Percentiles rank a stretch among this genome's conserved stretches.
Evolutionary conservation across 495 filamentous ascomycete species (phyloP).

Genomic region (Hyaloscypha variabilis): DNA sequence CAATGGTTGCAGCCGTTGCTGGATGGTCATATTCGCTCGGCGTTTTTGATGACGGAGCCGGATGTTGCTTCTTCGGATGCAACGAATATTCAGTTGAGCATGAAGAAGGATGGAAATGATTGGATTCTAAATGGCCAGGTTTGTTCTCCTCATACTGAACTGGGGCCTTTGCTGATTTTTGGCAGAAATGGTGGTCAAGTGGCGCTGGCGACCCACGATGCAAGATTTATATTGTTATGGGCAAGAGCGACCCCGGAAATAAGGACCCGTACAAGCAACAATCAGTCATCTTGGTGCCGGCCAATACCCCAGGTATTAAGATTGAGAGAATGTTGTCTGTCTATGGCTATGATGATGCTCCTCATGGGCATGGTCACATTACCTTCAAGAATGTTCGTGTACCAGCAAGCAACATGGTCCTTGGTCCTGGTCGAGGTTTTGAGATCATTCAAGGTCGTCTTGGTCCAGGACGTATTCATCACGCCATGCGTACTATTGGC

Average conservation of each 20-base stretch:
- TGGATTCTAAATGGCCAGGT: conserved; percentile 86
- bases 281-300: conserved; percentile 84
- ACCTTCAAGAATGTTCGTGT: conserved; percentile 85
- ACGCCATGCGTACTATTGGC: conserved; percentile 90
- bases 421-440: conserved; percentile 91
- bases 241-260: conserved; percentile 74
- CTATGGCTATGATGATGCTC: conserved; percentile 93
- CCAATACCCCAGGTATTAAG: conserved; percentile 73
- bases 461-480: conserved; percentile 90
- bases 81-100: conserved; percentile 82
- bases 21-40: conserved; percentile 83
- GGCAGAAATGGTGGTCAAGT: conserved; percentile 93
- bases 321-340: conserved; percentile 85
- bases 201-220: conserved; percentile 91
- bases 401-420: conserved; percentile 74
- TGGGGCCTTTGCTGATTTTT: conserved; percentile 6
- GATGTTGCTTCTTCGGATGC: conserved; percentile 85
- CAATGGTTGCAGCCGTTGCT: conserved; percentile 83
- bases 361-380: conserved; percentile 91
- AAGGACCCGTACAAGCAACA: conserved; percentile 81
- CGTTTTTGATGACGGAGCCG: conserved; percentile 94
- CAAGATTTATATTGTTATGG: conserved; percentile 90
- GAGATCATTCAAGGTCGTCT: conserved; percentile 95
- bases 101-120: conserved; percentile 76
- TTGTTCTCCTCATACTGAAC: conserved; percentile 31